phyloP scores from a whole-genome alignment of 140 eudicot species.

The Erigeron philadelphicus region DNA sequence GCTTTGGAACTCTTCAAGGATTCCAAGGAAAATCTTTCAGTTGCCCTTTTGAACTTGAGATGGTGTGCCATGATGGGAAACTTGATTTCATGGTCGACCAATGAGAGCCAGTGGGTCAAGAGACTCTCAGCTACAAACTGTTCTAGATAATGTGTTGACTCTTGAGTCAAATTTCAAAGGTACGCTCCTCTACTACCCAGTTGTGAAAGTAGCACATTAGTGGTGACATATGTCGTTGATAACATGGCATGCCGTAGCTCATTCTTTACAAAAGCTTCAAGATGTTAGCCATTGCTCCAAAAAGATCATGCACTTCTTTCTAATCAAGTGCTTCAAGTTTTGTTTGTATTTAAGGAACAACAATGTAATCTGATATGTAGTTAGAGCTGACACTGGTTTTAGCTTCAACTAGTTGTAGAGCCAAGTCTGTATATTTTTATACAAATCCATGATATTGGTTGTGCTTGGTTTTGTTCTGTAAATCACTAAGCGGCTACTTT shows the following conservation, averaged over 20 bases:
- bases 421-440: not conserved
- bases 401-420: slow-evolving; percentile 4
- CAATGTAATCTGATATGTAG: not conserved
- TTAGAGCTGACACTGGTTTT: not conserved
- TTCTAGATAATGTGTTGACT: not conserved
- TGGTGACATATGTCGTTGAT: not conserved
- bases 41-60: slow-evolving; percentile 61
- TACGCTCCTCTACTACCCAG: too few relatives aligned
- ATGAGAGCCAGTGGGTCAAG: slow-evolving; percentile 62
- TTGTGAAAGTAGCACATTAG: not conserved
- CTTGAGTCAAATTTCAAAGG: not conserved
- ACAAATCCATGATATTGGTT: not conserved
- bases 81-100: slow-evolving; percentile 53
- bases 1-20: slow-evolving; percentile 43
- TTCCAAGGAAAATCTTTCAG: slow-evolving; percentile 36
- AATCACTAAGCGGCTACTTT: too few relatives aligned
- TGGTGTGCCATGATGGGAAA: slow-evolving; percentile 59
- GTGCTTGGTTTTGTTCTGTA: not conserved
- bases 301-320: not conserved
- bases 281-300: not conserved
- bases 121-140: slow-evolving; percentile 37
- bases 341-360: slow-evolving; percentile 17
- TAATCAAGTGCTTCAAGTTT: not conserved
- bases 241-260: not conserved
- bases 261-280: not conserved